phyloP scores from a whole-genome alignment of 495 filamentous ascomycete genomes.

The Neurospora sp. region DNA sequence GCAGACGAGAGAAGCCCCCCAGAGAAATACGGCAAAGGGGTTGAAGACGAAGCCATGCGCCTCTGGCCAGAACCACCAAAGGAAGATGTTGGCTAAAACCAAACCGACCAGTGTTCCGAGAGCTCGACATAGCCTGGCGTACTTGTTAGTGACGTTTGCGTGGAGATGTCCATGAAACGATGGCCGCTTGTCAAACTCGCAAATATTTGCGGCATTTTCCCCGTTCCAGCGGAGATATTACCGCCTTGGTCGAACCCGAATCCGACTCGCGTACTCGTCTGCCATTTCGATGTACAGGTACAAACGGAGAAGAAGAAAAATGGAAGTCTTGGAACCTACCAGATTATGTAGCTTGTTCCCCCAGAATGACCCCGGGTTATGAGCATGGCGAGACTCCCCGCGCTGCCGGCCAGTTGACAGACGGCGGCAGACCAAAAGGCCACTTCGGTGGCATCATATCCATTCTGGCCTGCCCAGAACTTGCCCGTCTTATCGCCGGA shows the following conservation, averaged over 20 bases:
- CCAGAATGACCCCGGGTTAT: slow-evolving; percentile 28
- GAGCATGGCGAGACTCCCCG: slow-evolving; percentile 27
- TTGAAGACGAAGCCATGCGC: slow-evolving; percentile 28
- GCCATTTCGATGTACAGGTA: background rate
- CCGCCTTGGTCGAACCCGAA: background rate
- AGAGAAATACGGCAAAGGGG: slow-evolving; percentile 26
- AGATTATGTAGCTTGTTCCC: slow-evolving; percentile 31
- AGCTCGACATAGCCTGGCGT: slow-evolving; percentile 23
- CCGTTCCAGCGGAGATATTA: background rate
- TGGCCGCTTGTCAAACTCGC: background rate
- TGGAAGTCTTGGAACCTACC: slow-evolving; percentile 18
- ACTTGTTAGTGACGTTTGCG: background rate
- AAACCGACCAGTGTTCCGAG: slow-evolving; percentile 29
- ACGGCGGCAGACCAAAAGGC: slow-evolving; percentile 29
- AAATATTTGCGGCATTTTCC: background rate
- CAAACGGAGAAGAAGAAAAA: background rate
- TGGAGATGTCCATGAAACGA: background rate
- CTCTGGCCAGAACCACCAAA: slow-evolving; percentile 34
- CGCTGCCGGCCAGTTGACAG: slow-evolving; percentile 20
- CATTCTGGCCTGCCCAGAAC: slow-evolving; percentile 24
- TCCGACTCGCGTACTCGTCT: background rate
- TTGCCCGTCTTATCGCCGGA: slow-evolving; percentile 25
- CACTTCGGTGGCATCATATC: slow-evolving; percentile 34
- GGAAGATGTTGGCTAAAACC: slow-evolving; percentile 17
- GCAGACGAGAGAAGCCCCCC: slow-evolving; percentile 20